phyloP scores from a whole-genome alignment of 164 flowering plant species.

The Cinnamomum chago region DNA sequence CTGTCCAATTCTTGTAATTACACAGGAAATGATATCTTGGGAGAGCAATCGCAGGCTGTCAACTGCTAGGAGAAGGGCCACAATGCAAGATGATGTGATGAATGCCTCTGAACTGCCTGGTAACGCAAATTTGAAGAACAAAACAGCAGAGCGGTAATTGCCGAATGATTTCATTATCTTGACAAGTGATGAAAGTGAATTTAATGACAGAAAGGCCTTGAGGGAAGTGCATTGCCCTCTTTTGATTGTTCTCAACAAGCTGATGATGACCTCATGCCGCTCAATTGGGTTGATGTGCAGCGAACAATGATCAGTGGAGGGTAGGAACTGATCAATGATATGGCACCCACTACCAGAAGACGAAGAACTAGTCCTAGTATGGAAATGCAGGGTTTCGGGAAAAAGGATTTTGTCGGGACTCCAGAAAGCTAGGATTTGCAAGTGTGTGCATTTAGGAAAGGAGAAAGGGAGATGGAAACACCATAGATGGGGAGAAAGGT shows the following conservation, averaged over 20 bases:
- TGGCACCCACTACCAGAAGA: conserved; percentile 21
- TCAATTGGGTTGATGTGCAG: conserved; percentile 41
- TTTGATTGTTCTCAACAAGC: conserved; percentile 49
- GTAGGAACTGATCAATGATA: conserved; percentile 45
- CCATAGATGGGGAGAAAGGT: conserved; percentile 18
- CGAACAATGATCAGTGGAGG: conserved; percentile 4
- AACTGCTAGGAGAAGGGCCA: conserved; percentile 47
- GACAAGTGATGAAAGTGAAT: conserved; percentile 46
- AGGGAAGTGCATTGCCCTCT: conserved; percentile 23
- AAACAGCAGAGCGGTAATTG: conserved; percentile 35
- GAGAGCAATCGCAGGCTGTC: conserved; percentile 37
- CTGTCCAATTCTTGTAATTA: conserved; percentile 43
- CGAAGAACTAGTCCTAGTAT: conserved; percentile 2
- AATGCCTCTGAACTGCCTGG: conserved; percentile 27
- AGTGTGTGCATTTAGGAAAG: not conserved
- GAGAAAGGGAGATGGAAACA: conserved; percentile 4
- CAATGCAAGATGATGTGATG: conserved; percentile 41
- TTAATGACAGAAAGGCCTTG: conserved; percentile 23
- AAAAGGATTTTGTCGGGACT: not conserved
- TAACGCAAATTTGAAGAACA: conserved; percentile 61
- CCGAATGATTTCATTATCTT: conserved; percentile 45
- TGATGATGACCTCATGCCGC: conserved; percentile 35
- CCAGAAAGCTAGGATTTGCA: no score
- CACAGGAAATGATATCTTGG: conserved; percentile 63
- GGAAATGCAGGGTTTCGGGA: conserved; percentile 16